Conservation (phyloP, 805 yeast genomes). For the Sugiyamaella mastotermitis region DNA sequence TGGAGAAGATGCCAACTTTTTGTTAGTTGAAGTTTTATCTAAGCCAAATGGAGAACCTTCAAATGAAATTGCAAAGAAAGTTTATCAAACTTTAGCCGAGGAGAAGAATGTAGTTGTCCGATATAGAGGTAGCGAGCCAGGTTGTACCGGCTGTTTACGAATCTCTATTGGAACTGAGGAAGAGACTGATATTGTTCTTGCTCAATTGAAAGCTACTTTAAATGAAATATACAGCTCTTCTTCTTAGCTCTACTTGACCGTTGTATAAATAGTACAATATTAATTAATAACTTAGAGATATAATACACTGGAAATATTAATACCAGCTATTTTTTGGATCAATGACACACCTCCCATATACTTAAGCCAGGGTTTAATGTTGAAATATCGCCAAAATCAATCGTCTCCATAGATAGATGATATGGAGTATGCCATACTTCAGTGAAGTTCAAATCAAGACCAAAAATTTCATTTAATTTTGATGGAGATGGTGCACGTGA, state of each 20-base stretch:
- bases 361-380: constrained; percentile 53
- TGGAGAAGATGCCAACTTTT: constrained; percentile 80
- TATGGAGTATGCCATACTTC: constrained; percentile 23
- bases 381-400: constrained; percentile 43
- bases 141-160: constrained; percentile 83
- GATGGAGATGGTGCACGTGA: constrained; percentile 18
- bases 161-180: constrained; percentile 78
- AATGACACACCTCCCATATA: constrained; percentile 19
- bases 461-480: background rate
- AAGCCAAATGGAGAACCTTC: constrained; percentile 53
- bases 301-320: background rate
- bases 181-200: constrained; percentile 59
- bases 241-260: background rate
- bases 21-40: constrained; percentile 67
- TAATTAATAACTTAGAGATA: background rate
- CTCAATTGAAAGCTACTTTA: constrained; percentile 36
- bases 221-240: constrained; percentile 5
- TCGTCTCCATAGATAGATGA: constrained; percentile 72
- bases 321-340: background rate
- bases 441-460: constrained; percentile 6
- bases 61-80: constrained; percentile 55
- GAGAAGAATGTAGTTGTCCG: constrained; percentile 77
- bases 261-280: background rate
- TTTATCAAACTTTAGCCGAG: constrained; percentile 68
- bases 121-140: constrained; percentile 84